Conservation (phyloP, 805 yeast species). For the Metschnikowia lunata region DNA sequence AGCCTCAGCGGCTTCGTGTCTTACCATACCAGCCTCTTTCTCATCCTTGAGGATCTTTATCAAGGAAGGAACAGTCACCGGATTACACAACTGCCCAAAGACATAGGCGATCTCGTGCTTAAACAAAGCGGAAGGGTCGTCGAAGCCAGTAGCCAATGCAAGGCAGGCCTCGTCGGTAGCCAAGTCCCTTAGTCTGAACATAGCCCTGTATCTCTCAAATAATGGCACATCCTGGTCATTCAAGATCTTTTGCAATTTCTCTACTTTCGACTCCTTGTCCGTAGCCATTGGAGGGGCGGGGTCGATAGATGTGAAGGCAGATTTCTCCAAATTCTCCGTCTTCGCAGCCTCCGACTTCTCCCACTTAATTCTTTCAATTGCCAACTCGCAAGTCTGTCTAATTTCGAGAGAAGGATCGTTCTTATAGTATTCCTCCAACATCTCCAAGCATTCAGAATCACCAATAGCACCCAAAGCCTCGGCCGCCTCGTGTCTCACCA, state of each 20-base stretch:
- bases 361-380: slow-evolving; percentile 93
- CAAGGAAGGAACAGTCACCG: slow-evolving; percentile 84
- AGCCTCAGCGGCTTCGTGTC: slow-evolving; percentile 99
- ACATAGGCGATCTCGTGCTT: slow-evolving; percentile 98
- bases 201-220: slow-evolving; percentile 94
- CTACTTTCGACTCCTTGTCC: slow-evolving; percentile 49
- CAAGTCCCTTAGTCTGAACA: slow-evolving; percentile 95
- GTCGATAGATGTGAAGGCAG: slow-evolving; percentile 83
- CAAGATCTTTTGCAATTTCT: slow-evolving; percentile 60
- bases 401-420: slow-evolving; percentile 84
- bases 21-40: slow-evolving; percentile 93
- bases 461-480: slow-evolving; percentile 98
- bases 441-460: slow-evolving; percentile 62
- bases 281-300: slow-evolving; percentile 98
- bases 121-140: slow-evolving; percentile 88
- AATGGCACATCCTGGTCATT: slow-evolving; percentile 75
- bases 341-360: slow-evolving; percentile 65
- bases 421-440: slow-evolving; percentile 58
- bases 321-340: slow-evolving; percentile 66
- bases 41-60: slow-evolving; percentile 74
- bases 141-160: slow-evolving; percentile 87
- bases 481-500: slow-evolving; percentile 99
- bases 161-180: slow-evolving; percentile 90
- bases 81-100: slow-evolving; percentile 94
- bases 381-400: slow-evolving; percentile 96